Conservation (phyloP, 2,329 filamentous ascomycete species). For the Ophiostoma perfectum region DNA sequence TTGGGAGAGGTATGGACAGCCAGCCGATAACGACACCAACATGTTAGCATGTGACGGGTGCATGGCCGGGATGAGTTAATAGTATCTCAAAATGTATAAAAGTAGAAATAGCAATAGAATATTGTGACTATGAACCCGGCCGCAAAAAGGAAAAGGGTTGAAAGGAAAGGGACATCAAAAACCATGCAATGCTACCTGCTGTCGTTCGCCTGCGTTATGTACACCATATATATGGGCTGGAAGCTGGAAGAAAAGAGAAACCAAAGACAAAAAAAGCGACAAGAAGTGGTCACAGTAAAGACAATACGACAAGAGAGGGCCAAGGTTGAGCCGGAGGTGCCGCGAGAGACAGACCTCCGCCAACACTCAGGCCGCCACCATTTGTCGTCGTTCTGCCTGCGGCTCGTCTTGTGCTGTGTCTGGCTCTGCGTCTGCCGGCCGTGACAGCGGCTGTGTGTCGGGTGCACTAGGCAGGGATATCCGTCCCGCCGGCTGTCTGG, state of each 20-base stretch:
- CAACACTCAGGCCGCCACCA: constrained; percentile 23
- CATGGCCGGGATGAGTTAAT: not conserved
- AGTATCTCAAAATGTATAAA: not conserved
- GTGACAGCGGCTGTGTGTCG: constrained; percentile 21
- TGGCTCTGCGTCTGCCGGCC: not conserved
- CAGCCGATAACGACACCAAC: not conserved
- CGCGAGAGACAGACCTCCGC: too few relatives aligned
- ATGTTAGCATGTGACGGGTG: not conserved
- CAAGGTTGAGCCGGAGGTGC: too few relatives aligned
- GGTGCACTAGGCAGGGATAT: constrained; percentile 55
- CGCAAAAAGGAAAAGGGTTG: too few relatives aligned
- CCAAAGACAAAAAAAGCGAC: not conserved
- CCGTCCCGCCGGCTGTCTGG: constrained; percentile 1
- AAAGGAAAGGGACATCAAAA: too few relatives aligned
- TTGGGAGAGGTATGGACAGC: not conserved
- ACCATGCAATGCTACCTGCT: too few relatives aligned
- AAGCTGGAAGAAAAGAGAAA: not conserved
- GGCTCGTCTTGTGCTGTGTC: constrained; percentile 9
- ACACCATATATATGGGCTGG: not conserved
- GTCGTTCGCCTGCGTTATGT: too few relatives aligned
- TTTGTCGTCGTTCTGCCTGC: constrained; percentile 21
- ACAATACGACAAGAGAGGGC: not conserved
- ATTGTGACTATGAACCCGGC: not conserved
- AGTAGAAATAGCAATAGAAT: not conserved
- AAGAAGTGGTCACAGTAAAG: not conserved